phyloP scores from a whole-genome alignment of 345 rosid genomes.

The Gynandropsis gynandra region DNA sequence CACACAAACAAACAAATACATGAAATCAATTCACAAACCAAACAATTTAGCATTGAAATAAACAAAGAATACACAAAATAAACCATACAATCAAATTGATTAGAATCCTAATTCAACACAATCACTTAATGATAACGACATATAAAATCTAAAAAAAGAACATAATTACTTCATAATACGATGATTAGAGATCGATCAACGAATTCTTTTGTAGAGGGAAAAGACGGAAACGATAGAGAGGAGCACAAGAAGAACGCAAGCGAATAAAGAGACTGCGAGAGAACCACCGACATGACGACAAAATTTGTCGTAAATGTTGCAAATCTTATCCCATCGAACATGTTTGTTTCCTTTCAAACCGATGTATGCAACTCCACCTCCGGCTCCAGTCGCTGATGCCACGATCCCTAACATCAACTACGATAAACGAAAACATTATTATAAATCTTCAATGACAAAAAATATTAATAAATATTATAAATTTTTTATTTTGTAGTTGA shows the following conservation, averaged over 20 bases:
- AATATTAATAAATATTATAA: neutral
- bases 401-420: constrained; percentile 72
- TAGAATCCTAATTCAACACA: neutral
- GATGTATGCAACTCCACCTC: constrained; percentile 64
- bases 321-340: constrained; percentile 39
- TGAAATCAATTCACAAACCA: too few species aligned
- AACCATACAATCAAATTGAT: too few species aligned
- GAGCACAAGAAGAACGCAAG: constrained; percentile 49
- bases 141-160: neutral
- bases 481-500: neutral
- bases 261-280: constrained; percentile 38
- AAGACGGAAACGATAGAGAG: constrained; percentile 47
- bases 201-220: constrained; percentile 40
- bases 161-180: neutral
- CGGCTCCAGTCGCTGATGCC: constrained; percentile 73
- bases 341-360: constrained; percentile 62
- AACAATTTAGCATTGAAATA: too few species aligned
- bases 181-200: constrained; percentile 22
- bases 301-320: constrained; percentile 45
- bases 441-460: neutral
- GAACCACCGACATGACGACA: constrained; percentile 49
- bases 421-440: neutral
- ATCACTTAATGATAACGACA: neutral
- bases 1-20: too few species aligned
- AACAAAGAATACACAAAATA: too few species aligned